Evolutionary conservation across 1,284 basidiomycete species (phyloP).

Genomic region (Melampsora americana): DNA sequence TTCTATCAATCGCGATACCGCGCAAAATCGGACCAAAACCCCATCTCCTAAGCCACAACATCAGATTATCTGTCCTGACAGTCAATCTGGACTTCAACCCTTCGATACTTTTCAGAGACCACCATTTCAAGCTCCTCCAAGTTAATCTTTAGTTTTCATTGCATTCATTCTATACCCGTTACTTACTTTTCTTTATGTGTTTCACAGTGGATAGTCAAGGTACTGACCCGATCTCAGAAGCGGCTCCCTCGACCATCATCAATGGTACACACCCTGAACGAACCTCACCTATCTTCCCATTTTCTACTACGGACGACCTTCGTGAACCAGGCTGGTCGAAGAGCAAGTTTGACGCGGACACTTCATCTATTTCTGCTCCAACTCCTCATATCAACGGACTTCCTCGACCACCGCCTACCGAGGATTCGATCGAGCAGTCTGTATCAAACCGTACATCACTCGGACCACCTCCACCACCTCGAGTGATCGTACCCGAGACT

Average conservation of each 20-base stretch:
- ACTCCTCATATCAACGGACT: neutral
- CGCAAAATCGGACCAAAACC: neutral
- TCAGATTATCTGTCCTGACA: neutral
- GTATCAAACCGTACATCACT: neutral
- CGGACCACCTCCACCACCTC: neutral
- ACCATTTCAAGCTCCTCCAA: neutral
- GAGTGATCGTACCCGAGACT: neutral
- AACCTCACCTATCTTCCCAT: slow-evolving; percentile 13
- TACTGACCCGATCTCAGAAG: neutral
- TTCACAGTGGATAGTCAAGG: neutral
- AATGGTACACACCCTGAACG: neutral
- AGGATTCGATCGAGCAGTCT: slow-evolving; percentile 25
- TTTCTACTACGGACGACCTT: neutral
- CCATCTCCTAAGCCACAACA: neutral
- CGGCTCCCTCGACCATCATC: slow-evolving; percentile 2
- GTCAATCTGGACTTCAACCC: neutral
- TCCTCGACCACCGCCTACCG: neutral
- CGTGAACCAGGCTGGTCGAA: slow-evolving; percentile 28
- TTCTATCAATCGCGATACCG: too few species aligned
- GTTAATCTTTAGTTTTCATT: too few species aligned
- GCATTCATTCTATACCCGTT: neutral
- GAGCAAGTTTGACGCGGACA: slow-evolving; percentile 6
- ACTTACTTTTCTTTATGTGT: slow-evolving; percentile 3
- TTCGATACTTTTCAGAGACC: neutral
- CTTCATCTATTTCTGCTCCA: slow-evolving; percentile 11